Evolutionary conservation across 306 rosid genomes (phyloP), one percentile per base, ranked within the genome.

Genomic region (Vigna nakashimae): DNA sequence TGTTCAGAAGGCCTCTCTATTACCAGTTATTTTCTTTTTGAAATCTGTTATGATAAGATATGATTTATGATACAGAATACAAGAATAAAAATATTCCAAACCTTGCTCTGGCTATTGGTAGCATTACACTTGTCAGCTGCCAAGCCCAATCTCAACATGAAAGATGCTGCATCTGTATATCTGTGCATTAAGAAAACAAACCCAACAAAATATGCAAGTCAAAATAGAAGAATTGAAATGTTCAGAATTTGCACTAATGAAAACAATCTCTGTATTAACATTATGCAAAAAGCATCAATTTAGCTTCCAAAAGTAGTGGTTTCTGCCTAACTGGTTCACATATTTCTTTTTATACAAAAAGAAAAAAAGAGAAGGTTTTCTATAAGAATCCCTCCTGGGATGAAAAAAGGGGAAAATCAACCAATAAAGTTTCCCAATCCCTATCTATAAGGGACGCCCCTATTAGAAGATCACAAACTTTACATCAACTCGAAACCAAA

Each of bases 101-200:
- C 99, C 99, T 92, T 95, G 89, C 86, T 85, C 64, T 95, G 98
- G 85, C 96, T 92, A 76, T 92, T 89, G 75, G 92, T 82, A 58
- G 99, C 99, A 82, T 88, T 91, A 83, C 91, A 87, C 71, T 92
- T 89, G 86, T 95, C 98, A 75, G 98, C 98, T 20, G 97, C 89
- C 86, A 91, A 73, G 60, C 98, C 98, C 92, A 89, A 88, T 71
- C 84, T 84, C 84, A 95, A 82, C 79, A 88, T 64, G 73, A 83
- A 76, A 79, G 91, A 83, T 48, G 96, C 98, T 69, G 98, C 98
- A 75, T 95, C 98, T 49, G 87, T 74, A 76, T 92, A 91, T 83
- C 98, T 95, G 90, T 78, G 69, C 18, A 79, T 49, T 38, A 73
- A 49, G 69, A 74, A 86, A 76, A 43, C 75, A 62, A 30, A 48